Evolutionary conservation across 148 eudicot genomes (phyloP).

Genomic region (Chenopodium quinoa): DNA sequence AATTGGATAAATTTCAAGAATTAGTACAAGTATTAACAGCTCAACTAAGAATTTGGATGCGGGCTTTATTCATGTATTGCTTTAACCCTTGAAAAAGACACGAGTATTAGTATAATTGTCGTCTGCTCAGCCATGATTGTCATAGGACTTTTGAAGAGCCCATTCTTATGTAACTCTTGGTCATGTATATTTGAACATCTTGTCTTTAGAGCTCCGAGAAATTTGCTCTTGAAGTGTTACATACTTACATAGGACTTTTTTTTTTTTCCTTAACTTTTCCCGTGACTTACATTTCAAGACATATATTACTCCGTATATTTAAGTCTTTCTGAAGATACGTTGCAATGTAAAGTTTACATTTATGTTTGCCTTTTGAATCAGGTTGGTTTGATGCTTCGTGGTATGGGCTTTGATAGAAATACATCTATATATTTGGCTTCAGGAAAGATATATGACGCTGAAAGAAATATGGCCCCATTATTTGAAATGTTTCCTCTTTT

Average conservation of each 20-base stretch:
- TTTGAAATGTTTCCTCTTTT: conserved; percentile 94
- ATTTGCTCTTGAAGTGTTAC: not conserved
- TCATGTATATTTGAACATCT: not conserved
- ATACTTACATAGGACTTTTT: not conserved
- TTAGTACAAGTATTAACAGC: not conserved
- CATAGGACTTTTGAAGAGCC: not conserved
- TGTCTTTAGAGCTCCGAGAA: not conserved
- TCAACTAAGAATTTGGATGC: not conserved
- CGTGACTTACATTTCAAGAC: no score
- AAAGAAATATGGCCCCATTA: conserved; percentile 85
- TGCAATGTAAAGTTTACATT: not conserved
- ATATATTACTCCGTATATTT: not conserved
- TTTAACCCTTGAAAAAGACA: not conserved
- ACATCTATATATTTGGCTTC: conserved; percentile 91
- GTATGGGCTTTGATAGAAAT: conserved; percentile 89
- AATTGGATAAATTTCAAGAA: not conserved
- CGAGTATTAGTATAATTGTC: not conserved
- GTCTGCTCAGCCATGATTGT: not conserved
- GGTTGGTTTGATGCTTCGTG: conserved; percentile 98
- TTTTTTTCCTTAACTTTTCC: not conserved
- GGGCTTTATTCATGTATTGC: not conserved
- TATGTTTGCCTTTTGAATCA: conserved; percentile 29
- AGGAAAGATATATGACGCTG: conserved; percentile 89
- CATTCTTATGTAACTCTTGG: not conserved
- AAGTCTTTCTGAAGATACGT: not conserved